These are phyloP conservation scores for Clarireedia paspali DNA, from an alignment of 2,329 filamentous ascomycete genomes.

Conservation along the genomic window DNA sequence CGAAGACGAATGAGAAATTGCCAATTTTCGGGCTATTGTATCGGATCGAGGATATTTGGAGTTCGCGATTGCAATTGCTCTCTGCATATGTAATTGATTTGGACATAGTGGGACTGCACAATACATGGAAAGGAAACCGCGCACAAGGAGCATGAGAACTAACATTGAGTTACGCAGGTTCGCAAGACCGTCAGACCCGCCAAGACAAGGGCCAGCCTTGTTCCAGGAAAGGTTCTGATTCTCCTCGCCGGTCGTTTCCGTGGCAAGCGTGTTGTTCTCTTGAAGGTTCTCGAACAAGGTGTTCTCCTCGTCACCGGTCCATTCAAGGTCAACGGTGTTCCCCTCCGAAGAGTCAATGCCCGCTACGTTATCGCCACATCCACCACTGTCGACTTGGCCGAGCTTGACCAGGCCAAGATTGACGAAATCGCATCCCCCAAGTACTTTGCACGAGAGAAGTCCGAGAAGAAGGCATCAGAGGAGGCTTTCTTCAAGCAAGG, in stretches of 20 bases:
- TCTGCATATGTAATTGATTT: not conserved
- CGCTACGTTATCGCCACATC: constrained; percentile 91
- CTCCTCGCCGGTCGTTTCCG: constrained; percentile 99
- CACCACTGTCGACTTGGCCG: constrained; percentile 74
- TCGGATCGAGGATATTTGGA: constrained; percentile 3
- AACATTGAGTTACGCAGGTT: constrained; percentile 52
- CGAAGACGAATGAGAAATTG: constrained; percentile 2
- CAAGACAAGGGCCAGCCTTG: constrained; percentile 79
- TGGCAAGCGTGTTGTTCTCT: constrained; percentile 98
- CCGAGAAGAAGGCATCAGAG: constrained; percentile 90
- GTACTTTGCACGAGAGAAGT: constrained; percentile 97
- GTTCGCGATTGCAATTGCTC: constrained; percentile 18
- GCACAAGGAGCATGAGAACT: constrained; percentile 11
- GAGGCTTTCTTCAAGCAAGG: constrained; percentile 99
- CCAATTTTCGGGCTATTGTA: constrained; percentile 3
- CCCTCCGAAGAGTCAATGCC: constrained; percentile 87
- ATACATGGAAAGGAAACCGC: not conserved
- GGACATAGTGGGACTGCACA: not conserved
- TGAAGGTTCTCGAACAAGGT: constrained; percentile 96
- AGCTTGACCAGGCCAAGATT: constrained; percentile 86
- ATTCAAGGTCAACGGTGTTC: constrained; percentile 99
- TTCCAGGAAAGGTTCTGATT: constrained; percentile 95
- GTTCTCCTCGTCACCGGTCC: constrained; percentile 98
- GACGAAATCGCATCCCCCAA: constrained; percentile 63
- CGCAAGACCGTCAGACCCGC: constrained; percentile 90